Evolutionary conservation across 345 rosid genomes (phyloP), one percentile per base, ranked within the genome.

Genomic region (Populus alba): DNA sequence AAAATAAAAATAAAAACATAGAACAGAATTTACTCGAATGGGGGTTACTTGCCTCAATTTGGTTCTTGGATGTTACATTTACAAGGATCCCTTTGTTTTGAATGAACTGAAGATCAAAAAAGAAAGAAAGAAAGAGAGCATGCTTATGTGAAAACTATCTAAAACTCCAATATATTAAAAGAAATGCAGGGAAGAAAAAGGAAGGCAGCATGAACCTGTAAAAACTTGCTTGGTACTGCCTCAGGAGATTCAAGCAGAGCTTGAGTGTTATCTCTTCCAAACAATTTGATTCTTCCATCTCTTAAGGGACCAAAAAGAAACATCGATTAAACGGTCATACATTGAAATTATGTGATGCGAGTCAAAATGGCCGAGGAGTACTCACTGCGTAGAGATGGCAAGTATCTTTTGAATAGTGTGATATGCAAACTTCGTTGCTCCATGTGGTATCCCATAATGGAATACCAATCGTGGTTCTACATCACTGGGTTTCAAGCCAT

Each of bases 371-470:
- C 6, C n/a, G 71, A 71, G 55, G 33, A 22, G 47, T 22, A 65
- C 89, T 79, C 73, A 93, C 99, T 79, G 86, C 31, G 96, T 91
- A 68, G 97, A 88, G 71, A 90, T 73, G 20, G 98, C 99, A 65
- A 95, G 92, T 62, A 90, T 86, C 73, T 82, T 89, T 73, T 93
- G 99, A 68, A 78, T 27, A 45, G 92, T 77, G 77, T 95, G 95
- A 74, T 86, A 92, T 75, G 97, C 93, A 81, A 90, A 87, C 84
- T 83, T 84, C 74, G 83, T 85, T 73, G 90, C 88, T 70, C 91
- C 91, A 33, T 92, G 84, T 27, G 98, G 98, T 78, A 95, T 83
- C 75, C 99, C 99, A 75, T 93, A 90, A 82, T 93, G 99, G 79
- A 95, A 85, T 27, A 87, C 83, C 47, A 92, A 61, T 68, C 85